Evolutionary conservation across 805 yeast species (phyloP), one percentile per base, ranked within the genome.

Genomic region (Ogataea angusta): DNA sequence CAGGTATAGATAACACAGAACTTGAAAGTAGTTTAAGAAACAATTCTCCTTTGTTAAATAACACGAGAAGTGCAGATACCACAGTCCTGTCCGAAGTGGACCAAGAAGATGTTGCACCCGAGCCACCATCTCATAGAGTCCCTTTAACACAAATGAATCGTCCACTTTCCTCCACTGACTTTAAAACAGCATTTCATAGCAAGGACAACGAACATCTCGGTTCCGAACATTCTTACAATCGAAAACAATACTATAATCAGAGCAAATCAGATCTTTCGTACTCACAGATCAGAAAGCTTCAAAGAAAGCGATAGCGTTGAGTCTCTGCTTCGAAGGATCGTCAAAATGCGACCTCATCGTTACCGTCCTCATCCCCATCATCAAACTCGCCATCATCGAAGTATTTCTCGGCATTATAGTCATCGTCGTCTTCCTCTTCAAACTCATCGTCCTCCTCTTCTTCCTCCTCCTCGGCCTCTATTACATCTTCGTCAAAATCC

Each of bases 331-430:
- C 23, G 12, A 14, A 16, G 5, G 7, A 7, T 29, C 10, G 4
- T 56, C 63, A 82, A 48, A 80, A 82, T 10, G 85, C 87, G 4
- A 87, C 88, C 58, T 82, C 87, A 40, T 73, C 82, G 40, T 75
- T 83, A n/a, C 73, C 86, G 24, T 67, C 80, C 36, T 72, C 82
- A 27, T 71, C 81, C 15, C 69, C 78, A 28, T 66, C 73, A 38
- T 75, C 80, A 37, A 78, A 83, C 47, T 82, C 86, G 31, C 82
- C 84, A 49, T 75, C 82, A 56, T 83, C 89, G 54, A 83, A 83
- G 62, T 83, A 83, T 60, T 78, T 78, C 52, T 83, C 91, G 7
- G 91, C 91, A 53, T 83, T 83, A 54, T 83, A 83, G 58, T 82
- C 88, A 54, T 80, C 86, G 50, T 83, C 89, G 18, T 82, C 88